A percentile compares a stretch with the other conserved stretches of the same genome.
These are phyloP conservation scores for Schizothecium vesticola DNA, from an alignment of 495 filamentous ascomycete genomes.

Conservation along the genomic window DNA sequence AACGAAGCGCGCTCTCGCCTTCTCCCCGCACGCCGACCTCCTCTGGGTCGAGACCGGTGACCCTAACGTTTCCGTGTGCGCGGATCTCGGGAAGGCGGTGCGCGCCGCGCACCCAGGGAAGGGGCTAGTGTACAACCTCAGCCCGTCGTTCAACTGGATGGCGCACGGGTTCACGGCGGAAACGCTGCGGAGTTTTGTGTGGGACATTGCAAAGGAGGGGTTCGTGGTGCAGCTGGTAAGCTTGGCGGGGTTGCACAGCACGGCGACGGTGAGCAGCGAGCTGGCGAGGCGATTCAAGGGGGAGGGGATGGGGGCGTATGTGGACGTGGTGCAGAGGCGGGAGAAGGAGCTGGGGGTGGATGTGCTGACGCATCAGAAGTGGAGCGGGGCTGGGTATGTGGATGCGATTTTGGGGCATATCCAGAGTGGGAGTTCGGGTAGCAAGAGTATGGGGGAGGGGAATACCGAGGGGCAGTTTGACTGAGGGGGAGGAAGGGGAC, in stretches of 20 bases:
- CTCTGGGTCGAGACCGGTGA: conserved; percentile 96
- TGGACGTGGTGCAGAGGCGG: conserved; percentile 76
- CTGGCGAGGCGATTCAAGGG: conserved; percentile 76
- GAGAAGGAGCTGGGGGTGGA: conserved; percentile 94
- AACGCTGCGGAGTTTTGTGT: conserved; percentile 80
- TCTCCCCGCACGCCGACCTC: conserved; percentile 88
- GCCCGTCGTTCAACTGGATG: conserved; percentile 98
- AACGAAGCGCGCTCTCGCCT: conserved; percentile 86
- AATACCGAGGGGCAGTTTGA: conserved; percentile 65
- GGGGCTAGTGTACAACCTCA: conserved; percentile 92
- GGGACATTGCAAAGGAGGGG: conserved; percentile 90
- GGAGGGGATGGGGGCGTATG: conserved; percentile 94
- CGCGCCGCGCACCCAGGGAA: conserved; percentile 62
- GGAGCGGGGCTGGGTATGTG: conserved; percentile 89
- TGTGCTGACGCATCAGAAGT: conserved; percentile 96
- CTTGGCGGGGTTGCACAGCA: conserved; percentile 84
- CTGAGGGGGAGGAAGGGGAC: conserved; percentile 7
- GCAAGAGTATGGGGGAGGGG: conserved; percentile 77
- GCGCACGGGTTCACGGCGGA: conserved; percentile 80
- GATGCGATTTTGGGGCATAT: conserved; percentile 91
- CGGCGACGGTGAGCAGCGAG: conserved; percentile 81
- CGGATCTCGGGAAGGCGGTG: conserved; percentile 69
- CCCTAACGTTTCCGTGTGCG: conserved; percentile 71
- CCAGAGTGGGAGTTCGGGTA: conserved; percentile 80
- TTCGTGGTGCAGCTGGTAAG: conserved; percentile 93